Evolutionary conservation across 2,329 filamentous ascomycete species (phyloP).

Genomic region (Fusarium veterinarium): DNA sequence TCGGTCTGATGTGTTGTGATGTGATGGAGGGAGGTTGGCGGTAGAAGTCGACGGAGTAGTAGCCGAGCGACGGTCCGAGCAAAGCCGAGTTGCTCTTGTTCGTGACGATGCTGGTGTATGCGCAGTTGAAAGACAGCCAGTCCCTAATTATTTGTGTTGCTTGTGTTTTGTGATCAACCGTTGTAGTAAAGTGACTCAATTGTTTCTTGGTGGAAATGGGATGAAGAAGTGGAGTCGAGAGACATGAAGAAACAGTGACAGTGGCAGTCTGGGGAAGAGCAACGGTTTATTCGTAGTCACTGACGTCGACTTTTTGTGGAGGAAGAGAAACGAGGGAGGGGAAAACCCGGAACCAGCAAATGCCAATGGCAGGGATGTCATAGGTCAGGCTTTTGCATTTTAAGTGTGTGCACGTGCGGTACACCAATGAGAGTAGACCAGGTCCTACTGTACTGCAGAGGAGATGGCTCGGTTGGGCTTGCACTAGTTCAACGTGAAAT

Average conservation of each 20-base stretch:
- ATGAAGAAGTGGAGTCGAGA: conserved; percentile 20
- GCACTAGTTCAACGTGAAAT: conserved; percentile 11
- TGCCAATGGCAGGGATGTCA: conserved; percentile 52
- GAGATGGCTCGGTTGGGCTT: conserved; percentile 27
- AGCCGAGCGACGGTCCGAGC: conserved; percentile 27
- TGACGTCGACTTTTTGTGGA: conserved; percentile 40
- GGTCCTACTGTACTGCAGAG: background rate
- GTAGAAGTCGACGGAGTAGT: background rate
- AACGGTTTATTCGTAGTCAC: conserved; percentile 17
- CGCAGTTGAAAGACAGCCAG: conserved; percentile 2
- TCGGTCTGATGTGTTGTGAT: background rate
- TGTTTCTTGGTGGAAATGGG: conserved; percentile 3
- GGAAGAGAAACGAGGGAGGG: background rate
- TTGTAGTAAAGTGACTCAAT: conserved; percentile 6
- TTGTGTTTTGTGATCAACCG: background rate
- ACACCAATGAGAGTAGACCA: background rate
- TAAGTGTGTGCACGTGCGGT: conserved; percentile 22
- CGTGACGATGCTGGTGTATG: background rate
- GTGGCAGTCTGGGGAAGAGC: conserved; percentile 17
- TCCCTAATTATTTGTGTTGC: background rate
- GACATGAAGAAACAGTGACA: conserved; percentile 6
- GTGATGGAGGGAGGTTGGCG: background rate
- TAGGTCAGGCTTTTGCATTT: conserved; percentile 43
- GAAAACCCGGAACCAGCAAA: conserved; percentile 9
- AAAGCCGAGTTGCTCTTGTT: conserved; percentile 5